These are phyloP conservation scores for Chamaenerion angustifolium DNA, from an alignment of 345 rosid genomes.

Conservation along the genomic window DNA sequence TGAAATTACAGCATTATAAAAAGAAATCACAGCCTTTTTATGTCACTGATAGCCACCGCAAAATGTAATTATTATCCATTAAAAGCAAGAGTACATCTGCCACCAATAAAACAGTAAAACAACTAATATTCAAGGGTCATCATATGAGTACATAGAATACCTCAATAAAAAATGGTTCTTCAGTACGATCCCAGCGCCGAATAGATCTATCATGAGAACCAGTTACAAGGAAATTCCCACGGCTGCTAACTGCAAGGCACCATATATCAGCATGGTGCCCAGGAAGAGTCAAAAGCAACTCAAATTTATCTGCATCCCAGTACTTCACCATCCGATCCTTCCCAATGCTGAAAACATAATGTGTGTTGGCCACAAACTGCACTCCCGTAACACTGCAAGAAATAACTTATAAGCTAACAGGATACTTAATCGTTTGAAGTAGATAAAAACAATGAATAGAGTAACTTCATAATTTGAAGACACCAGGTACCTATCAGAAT, in stretches of 20 bases:
- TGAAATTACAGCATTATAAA: neutral
- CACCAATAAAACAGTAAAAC: too few species aligned
- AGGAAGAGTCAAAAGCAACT: constrained; percentile 77
- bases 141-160: constrained; percentile 17
- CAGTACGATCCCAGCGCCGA: constrained; percentile 97
- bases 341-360: constrained; percentile 85
- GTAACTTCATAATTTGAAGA: neutral
- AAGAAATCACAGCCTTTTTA: neutral
- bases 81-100: neutral
- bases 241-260: constrained; percentile 77
- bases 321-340: constrained; percentile 86
- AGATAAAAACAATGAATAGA: constrained; percentile 11
- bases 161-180: constrained; percentile 95
- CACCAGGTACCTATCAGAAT: constrained; percentile 55
- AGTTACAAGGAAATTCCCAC: constrained; percentile 88
- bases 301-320: constrained; percentile 98
- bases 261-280: constrained; percentile 93
- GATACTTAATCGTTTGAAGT: constrained; percentile 1
- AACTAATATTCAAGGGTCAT: too few species aligned
- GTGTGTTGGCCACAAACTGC: constrained; percentile 75
- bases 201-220: constrained; percentile 97
- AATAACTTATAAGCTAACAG: neutral
- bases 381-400: constrained; percentile 74
- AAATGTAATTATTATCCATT: neutral
- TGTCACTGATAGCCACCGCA: neutral